Percentiles rank a stretch among this genome's conserved stretches.
phyloP scores from a whole-genome alignment of 2,329 filamentous ascomycete species.

The Lasiodiplodia sp. region DNA sequence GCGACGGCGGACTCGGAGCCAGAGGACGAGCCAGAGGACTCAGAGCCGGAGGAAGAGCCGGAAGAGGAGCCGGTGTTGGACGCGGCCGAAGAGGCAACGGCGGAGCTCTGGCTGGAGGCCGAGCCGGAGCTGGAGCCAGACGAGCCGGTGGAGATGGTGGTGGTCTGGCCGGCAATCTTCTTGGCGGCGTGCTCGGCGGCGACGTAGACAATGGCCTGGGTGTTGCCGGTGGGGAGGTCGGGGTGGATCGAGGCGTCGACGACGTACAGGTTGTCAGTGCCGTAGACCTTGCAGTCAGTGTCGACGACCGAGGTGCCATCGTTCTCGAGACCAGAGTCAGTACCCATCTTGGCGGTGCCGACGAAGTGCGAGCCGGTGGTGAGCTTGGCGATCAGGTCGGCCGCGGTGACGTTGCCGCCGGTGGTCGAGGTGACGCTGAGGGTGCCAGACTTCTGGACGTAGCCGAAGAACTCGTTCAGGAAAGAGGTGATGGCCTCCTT shows the following conservation, averaged over 20 bases:
- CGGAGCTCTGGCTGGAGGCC: conserved; percentile 12
- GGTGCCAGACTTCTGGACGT: conserved; percentile 42
- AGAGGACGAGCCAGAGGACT: not conserved
- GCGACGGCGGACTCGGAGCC: not conserved
- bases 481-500: conserved; percentile 53
- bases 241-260: conserved; percentile 75
- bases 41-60: not conserved
- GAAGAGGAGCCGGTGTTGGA: not conserved
- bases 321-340: conserved; percentile 60
- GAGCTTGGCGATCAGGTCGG: conserved; percentile 41
- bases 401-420: conserved; percentile 51
- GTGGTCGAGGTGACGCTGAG: conserved; percentile 47
- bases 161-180: conserved; percentile 55
- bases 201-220: conserved; percentile 69
- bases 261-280: conserved; percentile 43
- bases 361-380: conserved; percentile 46
- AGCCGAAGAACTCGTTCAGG: conserved; percentile 53
- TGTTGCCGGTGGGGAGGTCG: conserved; percentile 73
- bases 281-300: conserved; percentile 67
- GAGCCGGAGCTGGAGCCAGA: conserved; percentile 10
- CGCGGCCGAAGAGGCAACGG: not conserved
- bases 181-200: conserved; percentile 68
- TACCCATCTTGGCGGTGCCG: conserved; percentile 57
- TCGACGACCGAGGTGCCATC: conserved; percentile 68
- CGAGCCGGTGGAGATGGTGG: conserved; percentile 27